phyloP scores from a whole-genome alignment of 2,329 filamentous ascomycete species.

The Pseudogymnoascus sp. region DNA sequence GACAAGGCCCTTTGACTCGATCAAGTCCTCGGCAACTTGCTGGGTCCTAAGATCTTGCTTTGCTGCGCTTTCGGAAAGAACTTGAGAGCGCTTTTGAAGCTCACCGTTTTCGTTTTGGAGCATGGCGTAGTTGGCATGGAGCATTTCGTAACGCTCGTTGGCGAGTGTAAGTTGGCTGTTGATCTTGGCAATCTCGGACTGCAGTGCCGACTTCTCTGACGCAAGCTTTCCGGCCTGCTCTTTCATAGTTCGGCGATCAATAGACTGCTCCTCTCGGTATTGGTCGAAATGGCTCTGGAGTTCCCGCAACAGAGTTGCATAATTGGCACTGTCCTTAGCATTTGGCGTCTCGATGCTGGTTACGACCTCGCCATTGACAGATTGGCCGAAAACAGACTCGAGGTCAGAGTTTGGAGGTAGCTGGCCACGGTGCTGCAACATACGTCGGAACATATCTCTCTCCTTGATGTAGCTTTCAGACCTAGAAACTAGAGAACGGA shows the following conservation, averaged over 20 bases:
- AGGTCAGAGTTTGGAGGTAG: conserved; percentile 51
- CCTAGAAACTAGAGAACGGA: conserved; percentile 70
- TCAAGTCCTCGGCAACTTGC: conserved; percentile 84
- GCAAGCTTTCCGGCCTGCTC: conserved; percentile 77
- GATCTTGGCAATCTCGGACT: conserved; percentile 71
- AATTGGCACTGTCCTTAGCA: conserved; percentile 53
- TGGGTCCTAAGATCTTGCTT: conserved; percentile 87
- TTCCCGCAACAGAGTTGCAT: conserved; percentile 73
- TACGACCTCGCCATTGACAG: conserved; percentile 51
- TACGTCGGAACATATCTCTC: conserved; percentile 93
- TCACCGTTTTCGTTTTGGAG: conserved; percentile 79
- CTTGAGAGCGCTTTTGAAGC: conserved; percentile 72
- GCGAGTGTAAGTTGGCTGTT: conserved; percentile 76
- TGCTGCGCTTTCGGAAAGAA: conserved; percentile 71
- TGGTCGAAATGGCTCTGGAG: conserved; percentile 84
- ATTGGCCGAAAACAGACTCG: conserved; percentile 62
- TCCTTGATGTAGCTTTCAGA: conserved; percentile 92
- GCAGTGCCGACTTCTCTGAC: conserved; percentile 70
- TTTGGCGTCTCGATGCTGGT: conserved; percentile 48
- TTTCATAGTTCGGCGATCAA: conserved; percentile 73
- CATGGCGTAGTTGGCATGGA: conserved; percentile 79
- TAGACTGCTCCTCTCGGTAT: conserved; percentile 76
- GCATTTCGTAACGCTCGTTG: conserved; percentile 76
- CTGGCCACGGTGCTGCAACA: conserved; percentile 69
- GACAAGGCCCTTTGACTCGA: conserved; percentile 71